Conservation (phyloP, 2,329 filamentous ascomycete genomes). For the Berkeleyomyces rouxiae region DNA sequence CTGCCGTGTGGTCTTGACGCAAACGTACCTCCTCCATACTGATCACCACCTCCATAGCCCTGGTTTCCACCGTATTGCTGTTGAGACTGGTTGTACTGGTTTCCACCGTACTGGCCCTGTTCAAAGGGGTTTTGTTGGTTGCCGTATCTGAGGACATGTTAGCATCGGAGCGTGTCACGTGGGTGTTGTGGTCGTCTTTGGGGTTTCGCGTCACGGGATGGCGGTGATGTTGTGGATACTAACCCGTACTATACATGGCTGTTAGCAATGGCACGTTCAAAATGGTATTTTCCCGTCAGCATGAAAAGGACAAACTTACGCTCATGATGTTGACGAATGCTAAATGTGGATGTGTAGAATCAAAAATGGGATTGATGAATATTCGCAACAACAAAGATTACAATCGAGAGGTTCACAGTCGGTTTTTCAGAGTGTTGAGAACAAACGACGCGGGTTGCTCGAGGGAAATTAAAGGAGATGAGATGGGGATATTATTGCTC, state of each 20-base stretch:
- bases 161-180: background rate
- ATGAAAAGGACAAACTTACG: slow-evolving; percentile 2
- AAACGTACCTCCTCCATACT: slow-evolving; percentile 10
- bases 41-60: slow-evolving; percentile 23
- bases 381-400: background rate
- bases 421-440: background rate
- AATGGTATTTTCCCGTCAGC: background rate
- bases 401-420: background rate
- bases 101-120: slow-evolving; percentile 28
- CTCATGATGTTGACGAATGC: slow-evolving; percentile 4
- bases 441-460: background rate
- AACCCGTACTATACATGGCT: slow-evolving; percentile 34
- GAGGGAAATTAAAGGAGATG: slow-evolving; percentile 12
- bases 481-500: background rate
- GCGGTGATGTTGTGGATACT: slow-evolving; percentile 20
- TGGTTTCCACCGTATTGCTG: slow-evolving; percentile 18
- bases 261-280: background rate
- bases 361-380: background rate
- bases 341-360: background rate
- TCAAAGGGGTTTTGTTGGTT: slow-evolving; percentile 39
- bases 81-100: slow-evolving; percentile 18
- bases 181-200: background rate
- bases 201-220: background rate
- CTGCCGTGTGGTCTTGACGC: slow-evolving; percentile 6
- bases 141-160: slow-evolving; percentile 31